Evolutionary conservation across 768 basidiomycete species (phyloP).

Genomic region (Tylopilus rubrobrunneus): DNA sequence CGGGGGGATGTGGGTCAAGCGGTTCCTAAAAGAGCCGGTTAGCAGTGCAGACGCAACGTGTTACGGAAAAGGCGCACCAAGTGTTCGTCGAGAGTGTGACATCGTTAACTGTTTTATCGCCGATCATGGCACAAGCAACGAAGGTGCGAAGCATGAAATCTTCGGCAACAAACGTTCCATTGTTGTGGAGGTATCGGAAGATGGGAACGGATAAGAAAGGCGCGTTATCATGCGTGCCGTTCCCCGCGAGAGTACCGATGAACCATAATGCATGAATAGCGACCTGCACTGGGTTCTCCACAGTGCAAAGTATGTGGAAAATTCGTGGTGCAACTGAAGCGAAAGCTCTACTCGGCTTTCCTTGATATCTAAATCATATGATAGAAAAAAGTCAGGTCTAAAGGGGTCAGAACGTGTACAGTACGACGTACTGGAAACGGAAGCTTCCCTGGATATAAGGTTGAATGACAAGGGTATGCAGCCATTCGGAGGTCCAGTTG

Average conservation of each 20-base stretch:
- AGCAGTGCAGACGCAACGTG: background rate
- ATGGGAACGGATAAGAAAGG: constrained; percentile 28
- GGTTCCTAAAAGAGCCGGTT: constrained; percentile 17
- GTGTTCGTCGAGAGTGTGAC: constrained; percentile 25
- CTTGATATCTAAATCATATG: constrained; percentile 14
- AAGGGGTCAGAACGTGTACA: background rate
- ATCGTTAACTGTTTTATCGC: constrained; percentile 34
- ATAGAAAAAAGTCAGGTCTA: background rate
- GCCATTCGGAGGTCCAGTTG: constrained; percentile 27
- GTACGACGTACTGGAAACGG: constrained; percentile 21
- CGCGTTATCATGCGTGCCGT: constrained; percentile 8
- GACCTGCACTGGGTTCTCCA: constrained; percentile 28
- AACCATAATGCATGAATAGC: constrained; percentile 31
- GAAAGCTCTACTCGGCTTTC: constrained; percentile 3
- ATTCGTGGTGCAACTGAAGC: constrained; percentile 18
- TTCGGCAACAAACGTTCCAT: constrained; percentile 25
- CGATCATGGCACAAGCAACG: constrained; percentile 33
- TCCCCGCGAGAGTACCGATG: constrained; percentile 26
- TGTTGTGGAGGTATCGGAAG: constrained; percentile 28
- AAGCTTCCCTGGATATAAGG: constrained; percentile 16
- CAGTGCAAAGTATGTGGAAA: constrained; percentile 14
- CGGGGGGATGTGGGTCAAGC: constrained; percentile 19
- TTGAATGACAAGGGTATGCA: constrained; percentile 21
- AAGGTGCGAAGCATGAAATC: constrained; percentile 36
- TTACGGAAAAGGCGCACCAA: constrained; percentile 22